Percentiles rank a stretch among this genome's conserved stretches.
Evolutionary conservation across 768 basidiomycete genomes (phyloP).

Genomic region (Lentinula lateritia): DNA sequence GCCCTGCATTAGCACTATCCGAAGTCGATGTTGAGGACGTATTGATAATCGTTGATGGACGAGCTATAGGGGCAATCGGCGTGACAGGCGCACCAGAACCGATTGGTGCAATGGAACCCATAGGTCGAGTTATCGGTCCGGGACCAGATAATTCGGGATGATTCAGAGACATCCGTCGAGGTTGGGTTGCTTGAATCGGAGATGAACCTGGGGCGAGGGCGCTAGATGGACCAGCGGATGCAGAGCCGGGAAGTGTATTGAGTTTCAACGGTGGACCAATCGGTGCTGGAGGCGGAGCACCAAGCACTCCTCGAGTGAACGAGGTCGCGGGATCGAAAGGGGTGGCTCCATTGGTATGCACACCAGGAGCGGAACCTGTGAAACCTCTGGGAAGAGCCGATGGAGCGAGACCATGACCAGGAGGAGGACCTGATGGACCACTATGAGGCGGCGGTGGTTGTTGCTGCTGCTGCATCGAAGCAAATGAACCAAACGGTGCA

Average conservation of each 20-base stretch:
- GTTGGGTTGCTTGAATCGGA: not conserved
- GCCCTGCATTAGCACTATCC: slow-evolving; percentile 26
- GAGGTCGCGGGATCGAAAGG: slow-evolving; percentile 41
- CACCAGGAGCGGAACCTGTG: slow-evolving; percentile 19
- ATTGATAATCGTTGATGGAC: not conserved
- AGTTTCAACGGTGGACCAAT: slow-evolving; percentile 46
- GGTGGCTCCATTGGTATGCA: slow-evolving; percentile 14
- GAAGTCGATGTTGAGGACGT: slow-evolving; percentile 28
- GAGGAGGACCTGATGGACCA: not conserved
- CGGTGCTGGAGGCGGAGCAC: slow-evolving; percentile 33
- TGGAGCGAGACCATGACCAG: slow-evolving; percentile 25
- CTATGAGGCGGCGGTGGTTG: not conserved
- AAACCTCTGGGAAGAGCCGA: slow-evolving; percentile 52
- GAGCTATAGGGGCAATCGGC: slow-evolving; percentile 37
- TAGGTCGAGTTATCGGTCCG: slow-evolving; percentile 49
- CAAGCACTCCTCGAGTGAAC: slow-evolving; percentile 37
- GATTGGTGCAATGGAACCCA: not conserved
- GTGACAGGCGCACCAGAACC: not conserved
- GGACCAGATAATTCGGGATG: slow-evolving; percentile 27
- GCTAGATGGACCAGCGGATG: slow-evolving; percentile 22
- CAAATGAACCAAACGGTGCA: slow-evolving; percentile 46
- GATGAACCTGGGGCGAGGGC: not conserved
- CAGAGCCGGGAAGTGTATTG: slow-evolving; percentile 26
- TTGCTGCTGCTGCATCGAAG: slow-evolving; percentile 21
- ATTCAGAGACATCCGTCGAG: slow-evolving; percentile 19